These are phyloP conservation scores for Mycena chlorophos DNA, from an alignment of 768 basidiomycete genomes.

Conservation along the genomic window DNA sequence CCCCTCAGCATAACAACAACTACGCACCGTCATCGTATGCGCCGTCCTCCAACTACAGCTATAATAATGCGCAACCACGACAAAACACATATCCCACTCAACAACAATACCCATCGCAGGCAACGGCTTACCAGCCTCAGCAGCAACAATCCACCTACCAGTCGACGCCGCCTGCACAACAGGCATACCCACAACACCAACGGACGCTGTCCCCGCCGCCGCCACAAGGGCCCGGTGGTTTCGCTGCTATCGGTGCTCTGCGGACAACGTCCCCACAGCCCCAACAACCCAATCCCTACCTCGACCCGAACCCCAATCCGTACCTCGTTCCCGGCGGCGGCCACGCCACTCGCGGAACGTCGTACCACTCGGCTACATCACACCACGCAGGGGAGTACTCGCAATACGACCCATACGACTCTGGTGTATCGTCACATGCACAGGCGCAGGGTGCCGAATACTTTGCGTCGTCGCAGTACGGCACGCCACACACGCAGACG, in stretches of 20 bases:
- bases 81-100: slow-evolving; percentile 22
- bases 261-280: slow-evolving; percentile 3
- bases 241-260: neutral
- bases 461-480: slow-evolving; percentile 23
- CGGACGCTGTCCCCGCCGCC: slow-evolving; percentile 33
- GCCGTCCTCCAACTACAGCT: slow-evolving; percentile 30
- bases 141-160: slow-evolving; percentile 25
- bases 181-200: slow-evolving; percentile 30
- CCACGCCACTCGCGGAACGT: slow-evolving; percentile 51
- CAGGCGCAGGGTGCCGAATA: slow-evolving; percentile 29
- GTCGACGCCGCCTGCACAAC: slow-evolving; percentile 17
- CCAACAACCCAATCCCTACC: slow-evolving; percentile 35
- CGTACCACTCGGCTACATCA: slow-evolving; percentile 33
- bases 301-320: slow-evolving; percentile 30
- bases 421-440: slow-evolving; percentile 26
- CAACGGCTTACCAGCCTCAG: slow-evolving; percentile 25
- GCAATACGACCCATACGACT: slow-evolving; percentile 53
- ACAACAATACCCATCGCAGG: too few species aligned
- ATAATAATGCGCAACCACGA: slow-evolving; percentile 28
- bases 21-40: slow-evolving; percentile 29
- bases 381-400: slow-evolving; percentile 47
- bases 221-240: too few species aligned
- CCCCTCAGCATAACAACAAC: slow-evolving; percentile 38
- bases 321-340: too few species aligned
- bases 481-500: slow-evolving; percentile 24